These are phyloP conservation scores for Ustilago xerochloae DNA, from an alignment of 1,284 basidiomycete genomes.

Conservation along the genomic window DNA sequence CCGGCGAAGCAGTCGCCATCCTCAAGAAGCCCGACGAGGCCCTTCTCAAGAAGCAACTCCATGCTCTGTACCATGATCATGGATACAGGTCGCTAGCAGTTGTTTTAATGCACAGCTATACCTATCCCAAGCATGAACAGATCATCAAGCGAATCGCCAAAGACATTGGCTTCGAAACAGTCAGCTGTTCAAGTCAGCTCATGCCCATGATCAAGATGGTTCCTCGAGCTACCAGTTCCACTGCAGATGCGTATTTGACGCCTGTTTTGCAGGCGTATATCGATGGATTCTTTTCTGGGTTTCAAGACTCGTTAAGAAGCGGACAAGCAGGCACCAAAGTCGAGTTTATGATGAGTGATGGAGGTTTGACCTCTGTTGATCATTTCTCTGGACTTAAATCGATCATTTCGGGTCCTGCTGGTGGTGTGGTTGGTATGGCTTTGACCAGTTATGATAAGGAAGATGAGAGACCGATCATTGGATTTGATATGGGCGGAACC, in stretches of 20 bases:
- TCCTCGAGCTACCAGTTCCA: constrained; percentile 88
- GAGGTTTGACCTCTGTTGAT: constrained; percentile 83
- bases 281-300: constrained; percentile 90
- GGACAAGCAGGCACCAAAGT: constrained; percentile 66
- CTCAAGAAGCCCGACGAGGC: constrained; percentile 75
- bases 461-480: constrained; percentile 77
- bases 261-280: constrained; percentile 87
- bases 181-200: constrained; percentile 87
- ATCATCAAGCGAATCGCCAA: constrained; percentile 79
- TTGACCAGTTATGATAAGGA: constrained; percentile 82
- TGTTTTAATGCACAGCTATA: constrained; percentile 90
- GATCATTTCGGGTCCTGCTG: constrained; percentile 86
- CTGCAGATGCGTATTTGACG: constrained; percentile 95
- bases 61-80: constrained; percentile 75
- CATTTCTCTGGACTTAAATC: constrained; percentile 89
- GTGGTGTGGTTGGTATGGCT: constrained; percentile 87
- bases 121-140: constrained; percentile 83
- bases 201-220: constrained; percentile 93
- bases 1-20: constrained; percentile 90
- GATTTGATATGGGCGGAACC: constrained; percentile 77
- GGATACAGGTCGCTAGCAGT: constrained; percentile 87
- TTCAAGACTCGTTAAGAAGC: constrained; percentile 77
- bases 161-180: constrained; percentile 83
- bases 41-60: constrained; percentile 72
- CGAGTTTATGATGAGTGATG: constrained; percentile 70